A percentile compares a stretch with the other conserved stretches of the same genome.
These are phyloP conservation scores for Leptographium flavum DNA, from an alignment of 2,329 filamentous ascomycete genomes.

Conservation along the genomic window DNA sequence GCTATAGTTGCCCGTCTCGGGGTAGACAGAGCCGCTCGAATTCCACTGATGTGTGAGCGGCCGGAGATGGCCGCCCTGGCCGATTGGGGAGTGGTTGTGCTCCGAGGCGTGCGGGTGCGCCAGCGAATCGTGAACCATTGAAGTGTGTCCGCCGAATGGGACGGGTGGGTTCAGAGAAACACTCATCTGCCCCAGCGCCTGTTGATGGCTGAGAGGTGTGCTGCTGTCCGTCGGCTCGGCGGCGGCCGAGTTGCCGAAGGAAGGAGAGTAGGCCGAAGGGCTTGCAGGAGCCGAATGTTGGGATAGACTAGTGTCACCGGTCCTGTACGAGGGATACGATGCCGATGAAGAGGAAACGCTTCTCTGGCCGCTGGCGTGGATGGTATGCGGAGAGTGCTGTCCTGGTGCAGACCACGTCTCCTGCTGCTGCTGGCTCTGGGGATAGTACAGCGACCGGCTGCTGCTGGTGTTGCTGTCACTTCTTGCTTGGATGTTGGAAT, in stretches of 20 bases:
- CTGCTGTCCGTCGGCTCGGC: background rate
- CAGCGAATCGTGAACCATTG: constrained; percentile 4
- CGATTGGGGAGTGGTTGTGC: background rate
- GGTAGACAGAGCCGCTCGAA: background rate
- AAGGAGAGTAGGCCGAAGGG: background rate
- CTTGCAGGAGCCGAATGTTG: background rate
- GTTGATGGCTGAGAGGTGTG: background rate
- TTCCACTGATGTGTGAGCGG: constrained; percentile 2
- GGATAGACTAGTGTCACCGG: background rate
- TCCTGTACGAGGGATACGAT: background rate
- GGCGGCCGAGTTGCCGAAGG: background rate
- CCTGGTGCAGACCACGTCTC: background rate
- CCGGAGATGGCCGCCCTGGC: background rate
- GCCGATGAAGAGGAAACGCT: background rate
- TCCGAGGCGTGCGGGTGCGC: background rate
- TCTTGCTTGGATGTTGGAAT: background rate
- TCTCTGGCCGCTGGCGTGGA: background rate
- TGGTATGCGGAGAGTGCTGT: background rate
- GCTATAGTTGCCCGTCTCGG: background rate
- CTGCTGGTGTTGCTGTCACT: background rate
- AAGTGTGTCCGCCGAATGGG: constrained; percentile 8
- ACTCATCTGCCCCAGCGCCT: constrained; percentile 7
- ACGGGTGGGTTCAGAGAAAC: constrained; percentile 7
- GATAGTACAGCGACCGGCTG: background rate
- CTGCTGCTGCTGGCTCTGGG: background rate